Conservation (phyloP, 768 basidiomycete species). For the Trametes villosa region DNA sequence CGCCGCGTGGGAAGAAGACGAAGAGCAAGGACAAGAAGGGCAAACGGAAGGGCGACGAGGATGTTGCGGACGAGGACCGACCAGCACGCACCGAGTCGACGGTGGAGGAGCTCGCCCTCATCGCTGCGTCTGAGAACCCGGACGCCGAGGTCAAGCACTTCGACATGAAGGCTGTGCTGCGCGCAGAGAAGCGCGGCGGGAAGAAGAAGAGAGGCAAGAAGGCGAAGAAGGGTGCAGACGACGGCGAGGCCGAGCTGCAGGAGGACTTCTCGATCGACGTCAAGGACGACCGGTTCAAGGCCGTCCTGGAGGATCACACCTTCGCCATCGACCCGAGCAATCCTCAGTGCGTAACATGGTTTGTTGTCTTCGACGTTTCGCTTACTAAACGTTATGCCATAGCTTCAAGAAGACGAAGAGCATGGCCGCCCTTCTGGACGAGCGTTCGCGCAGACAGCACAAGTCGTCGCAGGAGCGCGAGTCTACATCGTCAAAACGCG, state of each 20-base stretch:
- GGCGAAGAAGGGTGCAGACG: conserved; percentile 50
- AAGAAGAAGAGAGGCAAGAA: conserved; percentile 44
- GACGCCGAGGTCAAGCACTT: conserved; percentile 75
- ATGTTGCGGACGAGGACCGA: conserved; percentile 26
- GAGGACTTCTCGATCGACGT: conserved; percentile 84
- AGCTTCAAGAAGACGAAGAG: conserved; percentile 94
- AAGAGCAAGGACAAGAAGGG: conserved; percentile 28
- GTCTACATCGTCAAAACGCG: conserved; percentile 1
- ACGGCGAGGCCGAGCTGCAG: conserved; percentile 69
- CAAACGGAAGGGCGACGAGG: conserved; percentile 21
- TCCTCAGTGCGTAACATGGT: conserved; percentile 73
- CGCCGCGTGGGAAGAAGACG: conserved; percentile 27
- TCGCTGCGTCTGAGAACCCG: conserved; percentile 60
- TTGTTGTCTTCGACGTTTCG: background rate
- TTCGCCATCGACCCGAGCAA: conserved; percentile 97
- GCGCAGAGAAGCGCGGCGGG: conserved; percentile 75
- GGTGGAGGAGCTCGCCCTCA: conserved; percentile 66
- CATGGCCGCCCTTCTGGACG: conserved; percentile 85
- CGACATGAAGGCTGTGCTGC: conserved; percentile 86
- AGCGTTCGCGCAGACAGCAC: conserved; percentile 71
- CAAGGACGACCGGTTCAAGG: conserved; percentile 86
- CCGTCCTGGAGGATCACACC: conserved; percentile 84
- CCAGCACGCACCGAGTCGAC: conserved; percentile 49
- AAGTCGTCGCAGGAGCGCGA: conserved; percentile 21
- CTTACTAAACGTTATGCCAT: conserved; percentile 10